These are phyloP conservation scores for Plasmodium cynomolgi DNA, from an alignment of 169 alveolate genomes.

Conservation along the genomic window DNA sequence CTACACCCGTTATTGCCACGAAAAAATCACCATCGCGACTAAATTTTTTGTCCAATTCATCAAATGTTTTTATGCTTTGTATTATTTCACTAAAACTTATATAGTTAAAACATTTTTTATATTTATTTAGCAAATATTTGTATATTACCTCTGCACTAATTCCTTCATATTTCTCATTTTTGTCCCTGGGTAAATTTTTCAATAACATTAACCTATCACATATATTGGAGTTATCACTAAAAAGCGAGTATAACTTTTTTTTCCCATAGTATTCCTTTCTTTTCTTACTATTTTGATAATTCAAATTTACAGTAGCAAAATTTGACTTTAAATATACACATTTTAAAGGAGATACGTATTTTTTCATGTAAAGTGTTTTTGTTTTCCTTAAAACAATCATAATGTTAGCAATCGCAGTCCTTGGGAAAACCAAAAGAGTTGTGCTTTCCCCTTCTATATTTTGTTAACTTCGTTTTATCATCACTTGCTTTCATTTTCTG, in stretches of 20 bases:
- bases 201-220: slow-evolving; percentile 39
- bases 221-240: slow-evolving; percentile 21
- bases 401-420: slow-evolving; percentile 17
- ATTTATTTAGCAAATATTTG: slow-evolving; percentile 57
- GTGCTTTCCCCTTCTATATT: not conserved
- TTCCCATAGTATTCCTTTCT: not conserved
- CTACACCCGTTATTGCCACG: slow-evolving; percentile 37
- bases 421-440: slow-evolving; percentile 8
- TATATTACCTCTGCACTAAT: slow-evolving; percentile 16
- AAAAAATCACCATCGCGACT: slow-evolving; percentile 25
- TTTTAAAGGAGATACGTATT: slow-evolving; percentile 21
- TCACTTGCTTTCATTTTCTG: slow-evolving; percentile 22
- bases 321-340: slow-evolving; percentile 36
- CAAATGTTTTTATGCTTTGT: slow-evolving; percentile 56
- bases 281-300: slow-evolving; percentile 22
- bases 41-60: slow-evolving; percentile 33
- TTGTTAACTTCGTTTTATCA: not conserved
- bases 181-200: slow-evolving; percentile 42
- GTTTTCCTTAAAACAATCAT: slow-evolving; percentile 43
- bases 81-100: slow-evolving; percentile 21
- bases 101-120: slow-evolving; percentile 54
- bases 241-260: slow-evolving; percentile 7
- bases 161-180: slow-evolving; percentile 34
- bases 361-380: slow-evolving; percentile 17
- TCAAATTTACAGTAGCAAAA: slow-evolving; percentile 39